Base-by-base conservation (phyloP, 2,329 filamentous ascomycete genomes). In the Cladosporium sp. region DNA sequence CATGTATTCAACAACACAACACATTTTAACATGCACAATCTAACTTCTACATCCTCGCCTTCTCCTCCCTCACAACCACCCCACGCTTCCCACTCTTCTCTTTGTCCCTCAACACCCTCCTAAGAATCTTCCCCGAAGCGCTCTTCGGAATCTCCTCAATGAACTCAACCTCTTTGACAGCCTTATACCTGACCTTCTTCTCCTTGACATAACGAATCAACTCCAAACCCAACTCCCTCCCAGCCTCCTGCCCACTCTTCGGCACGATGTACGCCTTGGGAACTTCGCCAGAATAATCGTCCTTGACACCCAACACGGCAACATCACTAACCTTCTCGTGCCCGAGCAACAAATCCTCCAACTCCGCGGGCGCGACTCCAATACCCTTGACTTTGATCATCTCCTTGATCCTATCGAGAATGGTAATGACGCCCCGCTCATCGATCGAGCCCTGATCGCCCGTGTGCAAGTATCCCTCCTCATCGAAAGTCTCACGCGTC, bases 61-160 rank as follows among this genome's bases (percentile, higher is more conserved):
- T 64, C 57, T 63, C 63, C 44, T 68, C 65, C 45, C 61, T 59
- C 1, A 68, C 64, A 8, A 66, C 59, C 5, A 67, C 44, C 2
- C 65, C 65, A 12, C 58, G 40, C 57, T 58, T 38, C 27, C 56
- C 41, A 48, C 44, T 45, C 71, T 69, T 65, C 37, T 68, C 70
- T 59, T 67, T 62, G 42, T 80, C 73, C 54, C 73, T 77, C 60
- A 85, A 64, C 44, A 88, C 59, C 18, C 85, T 73, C 43, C 85
- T 74, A 63, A 89, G 66, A 50, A 89, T 88, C 78, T 89, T 89
- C 9, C 86, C 86, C 60, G 80, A 85, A 0, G 84, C 78, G 62
- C 82, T 86, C 76, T 89, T 89, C 11, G 86, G 86, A 20, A 90
- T 80, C 43, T 73, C 74, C 39, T 84, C 80, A 12, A 85, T 73